Percentiles rank a stretch among this genome's conserved stretches.
These are phyloP conservation scores for Pontederia paniculata DNA, from an alignment of 176 grass and related monocot genomes.

Conservation along the genomic window DNA sequence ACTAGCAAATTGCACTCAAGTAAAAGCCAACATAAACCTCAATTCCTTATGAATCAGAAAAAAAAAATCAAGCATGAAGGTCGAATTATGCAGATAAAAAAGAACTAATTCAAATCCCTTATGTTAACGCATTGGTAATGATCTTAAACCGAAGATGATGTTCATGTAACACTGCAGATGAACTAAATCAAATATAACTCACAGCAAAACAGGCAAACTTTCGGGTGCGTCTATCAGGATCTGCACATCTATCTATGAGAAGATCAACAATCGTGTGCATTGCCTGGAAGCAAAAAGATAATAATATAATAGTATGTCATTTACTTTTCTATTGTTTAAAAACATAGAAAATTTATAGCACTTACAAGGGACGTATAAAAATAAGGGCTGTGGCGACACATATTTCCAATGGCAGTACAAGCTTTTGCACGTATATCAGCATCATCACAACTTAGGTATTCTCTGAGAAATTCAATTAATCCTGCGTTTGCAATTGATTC, in stretches of 20 bases:
- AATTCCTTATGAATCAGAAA: too few relatives aligned
- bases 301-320: conserved; percentile 9
- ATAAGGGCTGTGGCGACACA: conserved; percentile 85
- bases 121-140: too few relatives aligned
- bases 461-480: conserved; percentile 58
- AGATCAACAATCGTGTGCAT: conserved; percentile 60
- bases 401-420: conserved; percentile 96
- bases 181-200: conserved; percentile 23
- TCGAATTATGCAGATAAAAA: too few relatives aligned
- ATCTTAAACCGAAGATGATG: neutral
- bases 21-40: too few relatives aligned
- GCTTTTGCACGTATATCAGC: conserved; percentile 94
- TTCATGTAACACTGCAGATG: neutral
- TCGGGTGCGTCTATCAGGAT: conserved; percentile 74
- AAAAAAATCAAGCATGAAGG: too few relatives aligned
- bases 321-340: conserved; percentile 8
- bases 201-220: conserved; percentile 99
- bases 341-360: conserved; percentile 1
- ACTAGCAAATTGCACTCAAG: too few relatives aligned
- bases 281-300: conserved; percentile 33
- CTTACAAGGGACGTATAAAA: conserved; percentile 92
- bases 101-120: too few relatives aligned
- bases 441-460: conserved; percentile 44
- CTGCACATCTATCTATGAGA: conserved; percentile 82
- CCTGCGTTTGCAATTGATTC: conserved; percentile 69